Evolutionary conservation across 352 stramenopile genomes (phyloP), one percentile per base, ranked within the genome.

Genomic region (Globisporangium iwayamae): DNA sequence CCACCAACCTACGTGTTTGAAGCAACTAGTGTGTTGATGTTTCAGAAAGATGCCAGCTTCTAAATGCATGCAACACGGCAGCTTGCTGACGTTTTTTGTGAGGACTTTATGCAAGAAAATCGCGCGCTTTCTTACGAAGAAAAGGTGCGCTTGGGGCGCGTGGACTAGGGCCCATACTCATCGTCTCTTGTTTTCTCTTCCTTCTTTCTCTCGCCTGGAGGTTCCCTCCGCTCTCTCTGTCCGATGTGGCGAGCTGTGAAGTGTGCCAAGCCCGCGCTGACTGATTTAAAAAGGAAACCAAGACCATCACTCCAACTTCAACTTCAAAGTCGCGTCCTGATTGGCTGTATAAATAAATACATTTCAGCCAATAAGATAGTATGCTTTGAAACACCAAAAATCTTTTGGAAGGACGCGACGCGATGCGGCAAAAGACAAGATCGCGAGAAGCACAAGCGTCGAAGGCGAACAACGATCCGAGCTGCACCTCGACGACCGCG

Each of bases 301-400:
- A 25, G 56, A 62, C 56, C 43, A 62, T 62, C 56, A 62, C 34
- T 62, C 56, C 2, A 9, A 60, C 59, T 58, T 65, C 50, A 65
- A 53, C 32, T 58, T 50, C 16, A 34, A 50, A 6, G 14, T 3
- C 34, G 45, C 6, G 16, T 20, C 32, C n/a, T 55, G 60, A 66
- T 66, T 66, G 60, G 60, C 34, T 62, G 38, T 4, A 7, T 20
- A 14, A 36, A 18, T 28, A 11, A 13, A 11, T 7, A 1, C 14
- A 20, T 60, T 60, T 60, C 22, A 60, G 4, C 55, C 36, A 60
- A 60, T 60, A 36, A 8, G 10, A 22, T 2, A 10, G 0, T 32
- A 25, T 20, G 8, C 4, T 2, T 18, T 25, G 50, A 8, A 45
- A 46, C 16, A 9, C 30, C 25, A 28, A 18, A 18, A 28, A 57